Conservation (phyloP, 768 basidiomycete species). For the Termitomyces bulborhizus region DNA sequence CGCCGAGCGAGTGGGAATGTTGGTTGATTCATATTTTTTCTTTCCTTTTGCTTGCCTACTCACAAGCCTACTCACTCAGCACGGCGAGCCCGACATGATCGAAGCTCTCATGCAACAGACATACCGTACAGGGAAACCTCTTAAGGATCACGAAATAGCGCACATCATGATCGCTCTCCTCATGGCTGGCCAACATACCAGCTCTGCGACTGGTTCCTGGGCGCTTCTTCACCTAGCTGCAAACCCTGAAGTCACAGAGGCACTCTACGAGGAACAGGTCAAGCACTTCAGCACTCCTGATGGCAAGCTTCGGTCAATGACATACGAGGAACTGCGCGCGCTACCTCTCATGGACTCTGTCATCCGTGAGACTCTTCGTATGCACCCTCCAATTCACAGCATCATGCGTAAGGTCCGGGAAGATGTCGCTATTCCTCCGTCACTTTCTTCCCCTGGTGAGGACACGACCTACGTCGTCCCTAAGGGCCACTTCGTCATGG, state of each 20-base stretch:
- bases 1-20: constrained; percentile 48
- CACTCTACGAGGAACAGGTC: constrained; percentile 87
- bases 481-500: constrained; percentile 84
- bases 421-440: constrained; percentile 75
- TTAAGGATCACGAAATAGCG: constrained; percentile 89
- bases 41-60: background rate
- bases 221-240: constrained; percentile 80
- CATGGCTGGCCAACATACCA: constrained; percentile 99
- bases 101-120: constrained; percentile 75
- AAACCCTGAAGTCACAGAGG: constrained; percentile 70
- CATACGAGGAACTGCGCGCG: constrained; percentile 79
- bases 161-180: constrained; percentile 98
- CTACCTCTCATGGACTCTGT: constrained; percentile 82
- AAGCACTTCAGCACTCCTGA: constrained; percentile 73
- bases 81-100: constrained; percentile 88
- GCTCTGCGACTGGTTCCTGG: constrained; percentile 91
- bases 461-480: constrained; percentile 79
- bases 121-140: constrained; percentile 73
- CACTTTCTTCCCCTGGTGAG: constrained; percentile 73
- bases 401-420: constrained; percentile 90
- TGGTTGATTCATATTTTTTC: constrained; percentile 20
- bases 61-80: background rate
- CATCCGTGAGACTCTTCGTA: constrained; percentile 89
- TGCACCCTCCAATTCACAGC: constrained; percentile 95
- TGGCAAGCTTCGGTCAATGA: constrained; percentile 72